Evolutionary conservation across 129 eudicot species (phyloP), one percentile per base, ranked within the genome.

Genomic region (Rutidosis leptorrhynchoides): DNA sequence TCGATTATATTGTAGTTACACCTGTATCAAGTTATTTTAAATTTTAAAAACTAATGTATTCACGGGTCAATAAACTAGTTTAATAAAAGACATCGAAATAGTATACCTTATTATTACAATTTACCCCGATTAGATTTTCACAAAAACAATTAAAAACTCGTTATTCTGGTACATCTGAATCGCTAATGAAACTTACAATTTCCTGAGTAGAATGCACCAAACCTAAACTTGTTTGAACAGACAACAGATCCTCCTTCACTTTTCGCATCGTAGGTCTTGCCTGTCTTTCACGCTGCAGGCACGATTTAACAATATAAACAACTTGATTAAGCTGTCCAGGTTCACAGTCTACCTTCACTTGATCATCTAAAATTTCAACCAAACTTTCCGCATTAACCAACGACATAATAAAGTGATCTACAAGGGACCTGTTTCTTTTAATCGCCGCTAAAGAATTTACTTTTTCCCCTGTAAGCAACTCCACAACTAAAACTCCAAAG

Each of bases 401-500:
- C 8, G 35, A 30, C 17, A 30, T 28, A 67, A 67, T 46, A 67
- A 67, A 29, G 19, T 20, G 62, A 12, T 57, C 62, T 16, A 57
- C 62, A 11, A 57, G 37, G 12, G 62, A 57, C 27, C 3, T 11
- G 62, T 57, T 25, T 26, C 35, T 57, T 26, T 26, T 57, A 57
- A 15, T 26, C 7, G 11, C 40, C 37, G 3, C 4, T 14, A 22
- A 30, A 30, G 35, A 57, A n/a, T 57, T 57, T 12, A 57, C 33
- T 15, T 57, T 26, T 57, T 57, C 62, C 15, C 71, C 62, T 0
- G 71, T 67, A 9, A 67, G 61, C 28, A 67, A 19, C 61, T 67
- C 71, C 46, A 67, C 46, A 19, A 67, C 46, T 16, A 67, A 9
- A 51, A 48, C 71, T 30, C 73, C 73, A 68, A 68, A 68, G 52